phyloP scores from a whole-genome alignment of 1,284 basidiomycete species.

The Hypsizygus ulmarius region DNA sequence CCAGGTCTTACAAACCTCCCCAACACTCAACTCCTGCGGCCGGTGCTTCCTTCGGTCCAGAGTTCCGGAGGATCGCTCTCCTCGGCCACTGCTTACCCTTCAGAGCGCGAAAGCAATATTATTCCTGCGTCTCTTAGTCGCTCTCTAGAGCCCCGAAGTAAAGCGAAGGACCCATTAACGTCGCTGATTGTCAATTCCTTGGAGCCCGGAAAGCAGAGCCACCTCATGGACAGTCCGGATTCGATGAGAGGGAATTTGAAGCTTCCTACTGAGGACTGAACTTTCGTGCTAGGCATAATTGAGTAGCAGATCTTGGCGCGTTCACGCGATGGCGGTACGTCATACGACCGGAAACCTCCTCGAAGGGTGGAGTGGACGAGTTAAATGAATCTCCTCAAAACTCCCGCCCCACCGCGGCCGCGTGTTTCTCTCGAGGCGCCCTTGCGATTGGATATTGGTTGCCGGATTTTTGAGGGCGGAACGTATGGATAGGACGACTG shows the following conservation, averaged over 20 bases:
- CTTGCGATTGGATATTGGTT: conserved; percentile 17
- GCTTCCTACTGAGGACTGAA: conserved; percentile 10
- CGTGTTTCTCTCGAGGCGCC: conserved; percentile 20
- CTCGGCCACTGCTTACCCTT: not conserved
- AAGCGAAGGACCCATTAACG: conserved; percentile 20
- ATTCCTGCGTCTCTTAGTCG: conserved; percentile 17
- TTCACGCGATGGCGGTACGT: not conserved
- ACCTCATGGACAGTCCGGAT: conserved; percentile 33
- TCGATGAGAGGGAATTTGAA: conserved; percentile 26
- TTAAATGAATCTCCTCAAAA: not conserved
- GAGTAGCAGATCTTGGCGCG: not conserved
- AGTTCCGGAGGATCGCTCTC: conserved; percentile 8
- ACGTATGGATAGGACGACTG: not conserved
- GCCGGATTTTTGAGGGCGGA: not conserved
- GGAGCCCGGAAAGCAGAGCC: conserved; percentile 26
- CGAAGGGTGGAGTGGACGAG: not conserved
- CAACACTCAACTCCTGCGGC: conserved; percentile 4
- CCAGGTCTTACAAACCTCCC: conserved; percentile 1
- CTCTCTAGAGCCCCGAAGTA: not conserved
- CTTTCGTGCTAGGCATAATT: not conserved
- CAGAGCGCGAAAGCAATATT: conserved; percentile 1
- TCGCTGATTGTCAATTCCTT: conserved; percentile 29
- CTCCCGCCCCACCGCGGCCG: conserved; percentile 5
- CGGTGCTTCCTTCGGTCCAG: conserved; percentile 4
- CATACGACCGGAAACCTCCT: not conserved